Evolutionary conservation across 495 filamentous ascomycete genomes (phyloP).

Genomic region (Neurospora sp.): DNA sequence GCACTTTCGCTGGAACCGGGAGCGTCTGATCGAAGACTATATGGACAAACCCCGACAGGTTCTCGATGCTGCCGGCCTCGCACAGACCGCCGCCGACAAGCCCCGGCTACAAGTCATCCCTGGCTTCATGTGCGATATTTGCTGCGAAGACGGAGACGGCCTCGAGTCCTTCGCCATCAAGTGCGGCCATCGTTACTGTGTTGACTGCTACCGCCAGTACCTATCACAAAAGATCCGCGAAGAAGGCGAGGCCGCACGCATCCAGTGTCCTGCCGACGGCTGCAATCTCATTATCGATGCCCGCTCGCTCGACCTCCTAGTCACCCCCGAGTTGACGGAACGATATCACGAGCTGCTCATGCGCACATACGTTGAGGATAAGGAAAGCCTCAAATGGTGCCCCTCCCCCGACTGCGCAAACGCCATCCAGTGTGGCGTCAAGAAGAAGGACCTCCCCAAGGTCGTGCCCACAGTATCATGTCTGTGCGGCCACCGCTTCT

Average conservation of each 20-base stretch:
- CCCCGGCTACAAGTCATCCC: slow-evolving; percentile 59
- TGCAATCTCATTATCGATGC: slow-evolving; percentile 90
- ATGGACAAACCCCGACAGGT: slow-evolving; percentile 74
- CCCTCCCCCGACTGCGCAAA: slow-evolving; percentile 92
- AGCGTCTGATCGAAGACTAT: slow-evolving; percentile 84
- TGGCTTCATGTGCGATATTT: slow-evolving; percentile 88
- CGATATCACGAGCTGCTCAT: slow-evolving; percentile 81
- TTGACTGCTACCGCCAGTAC: slow-evolving; percentile 87
- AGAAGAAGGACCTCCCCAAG: slow-evolving; percentile 68
- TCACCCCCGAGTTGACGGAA: slow-evolving; percentile 59
- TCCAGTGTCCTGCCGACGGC: slow-evolving; percentile 80
- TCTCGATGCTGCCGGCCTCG: slow-evolving; percentile 78
- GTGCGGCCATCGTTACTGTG: slow-evolving; percentile 92
- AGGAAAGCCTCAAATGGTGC: slow-evolving; percentile 90
- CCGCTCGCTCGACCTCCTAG: slow-evolving; percentile 73
- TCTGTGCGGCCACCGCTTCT: slow-evolving; percentile 74
- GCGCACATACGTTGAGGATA: slow-evolving; percentile 94
- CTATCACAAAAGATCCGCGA: slow-evolving; percentile 83
- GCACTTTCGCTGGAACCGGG: slow-evolving; percentile 88
- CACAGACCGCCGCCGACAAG: slow-evolving; percentile 47
- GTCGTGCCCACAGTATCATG: slow-evolving; percentile 88
- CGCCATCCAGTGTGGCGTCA: slow-evolving; percentile 79
- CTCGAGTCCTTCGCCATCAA: slow-evolving; percentile 91
- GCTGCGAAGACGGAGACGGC: slow-evolving; percentile 75
- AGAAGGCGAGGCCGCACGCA: slow-evolving; percentile 89